Evolutionary conservation across 495 filamentous ascomycete genomes (phyloP).

Genomic region (Endocarpon pusillum): DNA sequence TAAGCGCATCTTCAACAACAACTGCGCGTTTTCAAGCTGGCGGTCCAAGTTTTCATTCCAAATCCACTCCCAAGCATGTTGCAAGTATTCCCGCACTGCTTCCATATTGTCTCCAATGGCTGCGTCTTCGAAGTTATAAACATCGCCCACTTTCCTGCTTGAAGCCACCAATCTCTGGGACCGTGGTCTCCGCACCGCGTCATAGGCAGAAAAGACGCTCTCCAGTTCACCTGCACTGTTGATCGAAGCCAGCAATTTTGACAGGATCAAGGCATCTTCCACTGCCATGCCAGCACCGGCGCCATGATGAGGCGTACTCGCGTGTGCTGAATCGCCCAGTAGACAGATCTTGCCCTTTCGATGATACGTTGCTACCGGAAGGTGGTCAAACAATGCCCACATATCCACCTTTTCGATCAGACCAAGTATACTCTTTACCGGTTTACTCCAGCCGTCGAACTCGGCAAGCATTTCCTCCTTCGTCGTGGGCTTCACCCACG

Average conservation of each 20-base stretch:
- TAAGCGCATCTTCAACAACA: too few species aligned
- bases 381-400: slow-evolving; percentile 54
- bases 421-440: slow-evolving; percentile 27
- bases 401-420: slow-evolving; percentile 22
- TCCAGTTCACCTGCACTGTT: slow-evolving; percentile 13
- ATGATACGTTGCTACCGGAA: slow-evolving; percentile 34
- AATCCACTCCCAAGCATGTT: too few species aligned
- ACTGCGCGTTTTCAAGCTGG: too few species aligned
- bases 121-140: slow-evolving; percentile 10
- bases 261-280: slow-evolving; percentile 47
- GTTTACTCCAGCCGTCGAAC: slow-evolving; percentile 34
- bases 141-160: slow-evolving; percentile 10
- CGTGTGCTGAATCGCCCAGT: slow-evolving; percentile 55
- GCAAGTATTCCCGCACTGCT: too few species aligned
- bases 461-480: slow-evolving; percentile 40
- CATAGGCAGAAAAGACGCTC: slow-evolving; percentile 43
- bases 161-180: slow-evolving; percentile 26
- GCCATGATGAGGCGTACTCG: slow-evolving; percentile 52
- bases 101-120: too few species aligned
- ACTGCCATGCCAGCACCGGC: slow-evolving; percentile 51
- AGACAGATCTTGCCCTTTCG: slow-evolving; percentile 37
- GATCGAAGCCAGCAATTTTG: slow-evolving; percentile 32
- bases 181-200: slow-evolving; percentile 36
- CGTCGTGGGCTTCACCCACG: slow-evolving; percentile 38
- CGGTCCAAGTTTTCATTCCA: too few species aligned